These are phyloP conservation scores for Neurospora sp. DNA, from an alignment of 495 filamentous ascomycete species.

Conservation along the genomic window DNA sequence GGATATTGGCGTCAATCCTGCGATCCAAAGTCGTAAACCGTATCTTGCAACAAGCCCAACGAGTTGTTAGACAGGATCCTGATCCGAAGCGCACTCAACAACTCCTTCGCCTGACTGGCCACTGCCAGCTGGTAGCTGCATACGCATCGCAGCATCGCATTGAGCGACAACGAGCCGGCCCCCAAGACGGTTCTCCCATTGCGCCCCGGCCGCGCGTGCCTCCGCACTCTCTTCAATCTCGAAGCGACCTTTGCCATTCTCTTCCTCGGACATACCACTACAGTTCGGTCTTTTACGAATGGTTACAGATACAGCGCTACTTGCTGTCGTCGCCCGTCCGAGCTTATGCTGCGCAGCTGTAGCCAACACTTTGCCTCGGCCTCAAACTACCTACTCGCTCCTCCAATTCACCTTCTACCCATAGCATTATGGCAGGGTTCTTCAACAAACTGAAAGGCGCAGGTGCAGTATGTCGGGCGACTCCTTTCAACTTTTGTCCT, in stretches of 20 bases:
- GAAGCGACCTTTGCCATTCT: background rate
- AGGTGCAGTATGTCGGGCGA: constrained; percentile 19
- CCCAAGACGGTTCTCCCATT: background rate
- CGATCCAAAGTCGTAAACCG: background rate
- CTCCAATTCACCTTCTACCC: constrained; percentile 6
- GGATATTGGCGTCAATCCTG: background rate
- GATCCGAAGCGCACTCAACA: background rate
- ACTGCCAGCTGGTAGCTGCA: background rate
- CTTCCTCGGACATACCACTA: background rate
- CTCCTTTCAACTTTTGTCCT: background rate
- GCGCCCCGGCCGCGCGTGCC: background rate
- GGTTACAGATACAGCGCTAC: background rate
- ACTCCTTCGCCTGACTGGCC: background rate
- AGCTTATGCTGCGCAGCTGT: constrained; percentile 6
- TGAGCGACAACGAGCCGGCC: background rate
- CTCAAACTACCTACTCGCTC: constrained; percentile 2
- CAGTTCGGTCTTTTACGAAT: constrained; percentile 5
- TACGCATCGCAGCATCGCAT: background rate
- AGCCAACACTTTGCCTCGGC: constrained; percentile 1
- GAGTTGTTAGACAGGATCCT: background rate
- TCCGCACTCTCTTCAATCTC: background rate
- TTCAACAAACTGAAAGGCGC: constrained; percentile 33
- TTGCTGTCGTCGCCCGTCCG: constrained; percentile 1
- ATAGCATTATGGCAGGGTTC: constrained; percentile 34
- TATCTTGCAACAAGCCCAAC: background rate